Evolutionary conservation across 106 monocot genomes (phyloP), one percentile per base, ranked within the genome.

Genomic region (Dioscorea zingiberensis): DNA sequence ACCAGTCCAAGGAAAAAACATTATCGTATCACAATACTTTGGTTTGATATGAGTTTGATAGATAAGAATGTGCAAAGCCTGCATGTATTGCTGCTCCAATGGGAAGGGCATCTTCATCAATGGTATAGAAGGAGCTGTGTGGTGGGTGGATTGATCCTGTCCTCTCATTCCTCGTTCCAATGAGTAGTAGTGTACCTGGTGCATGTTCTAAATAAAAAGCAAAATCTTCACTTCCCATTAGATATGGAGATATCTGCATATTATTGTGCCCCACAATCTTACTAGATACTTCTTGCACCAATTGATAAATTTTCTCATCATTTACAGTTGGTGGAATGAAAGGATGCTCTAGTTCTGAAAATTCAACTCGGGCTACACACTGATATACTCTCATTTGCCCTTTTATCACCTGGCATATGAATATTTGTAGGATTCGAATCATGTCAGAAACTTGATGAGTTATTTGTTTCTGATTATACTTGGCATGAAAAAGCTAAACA

Each of bases 51-150:
- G 59, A 44, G 13, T 69, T 46, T 10, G 14, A 47, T 16, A 76
- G 69, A 32, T 71, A 77, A 26, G 14, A 22, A 47, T 66, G 51
- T 0, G 77, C 77, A 24, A 77, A 70, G 13, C 65, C 71, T 8
- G 77, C 77, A 45, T 77, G 58, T 8, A 70, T 71, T 16, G 77
- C 71, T 19, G 77, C 77, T 3, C 77, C 77, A 11, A 77, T 53
- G 32, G 71, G 71, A 8, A 77, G 77, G 0, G 26, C 66, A 22
- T 57, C 71, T 53, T 77, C 77, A 25, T 77, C 71, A 3, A 77
- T 66, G n/a, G 58, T 54, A 27, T 53, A 71, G 47, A 64, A 60
- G 7, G 77, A 65, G 49, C 70, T 70, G 45, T 77, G 77, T 3
- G 21, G 64, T 10, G 70, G 57, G 54, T 77, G 60, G 1, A 60